Base-by-base conservation (phyloP, 768 basidiomycete genomes). In the Cystobasidium tubakii region DNA sequence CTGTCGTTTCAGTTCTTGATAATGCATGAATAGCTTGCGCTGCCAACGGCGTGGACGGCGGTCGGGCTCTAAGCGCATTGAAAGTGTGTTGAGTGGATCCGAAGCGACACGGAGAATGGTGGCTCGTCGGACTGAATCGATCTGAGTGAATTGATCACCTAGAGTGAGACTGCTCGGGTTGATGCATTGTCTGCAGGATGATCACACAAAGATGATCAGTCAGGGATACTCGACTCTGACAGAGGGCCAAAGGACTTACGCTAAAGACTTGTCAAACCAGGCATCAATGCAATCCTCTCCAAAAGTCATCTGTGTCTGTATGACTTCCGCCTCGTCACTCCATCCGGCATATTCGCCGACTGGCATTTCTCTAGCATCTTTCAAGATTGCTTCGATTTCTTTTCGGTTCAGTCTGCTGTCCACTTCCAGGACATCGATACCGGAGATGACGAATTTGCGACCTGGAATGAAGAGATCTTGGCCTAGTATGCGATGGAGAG, bases 21-120 rank as follows among this genome's bases (percentile, higher is more conserved):
- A 67, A 36, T 67, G 66, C 42, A 67, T 42, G 66, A 67, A 67
- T 13, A 67, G 66, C 66, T 67, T 67, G 19, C 66, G 66, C 50
- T 67, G 66, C 66, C 66, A 67, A 3, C 66, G 39, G 13, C 66
- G 66, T 43, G 66, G 66, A 25, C 66, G 39, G 31, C 34, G 66
- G 44, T 67, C 66, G 13, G 66, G 66, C 50, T 67, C 66, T 36
- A 67, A 36, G 4, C 66, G 43, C 31, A 67, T 42, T 29, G 27
- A 31, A 13, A 67, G 44, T 1, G 31, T 29, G 17, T 54, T 54
- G 9, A 29, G 29, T 31, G 39, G 42, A 53, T 67, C 66, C 2
- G 43, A 25, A n/a, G 36, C 66, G 17, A 67, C 31, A 6, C 66
- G 66, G 9, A 67, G 44, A 10, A 67, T 34, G 1, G 66, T 67